Percentiles rank a stretch among this genome's conserved stretches.
Conservation (phyloP, 208 protist species). For the Phytomonas francai region DNA sequence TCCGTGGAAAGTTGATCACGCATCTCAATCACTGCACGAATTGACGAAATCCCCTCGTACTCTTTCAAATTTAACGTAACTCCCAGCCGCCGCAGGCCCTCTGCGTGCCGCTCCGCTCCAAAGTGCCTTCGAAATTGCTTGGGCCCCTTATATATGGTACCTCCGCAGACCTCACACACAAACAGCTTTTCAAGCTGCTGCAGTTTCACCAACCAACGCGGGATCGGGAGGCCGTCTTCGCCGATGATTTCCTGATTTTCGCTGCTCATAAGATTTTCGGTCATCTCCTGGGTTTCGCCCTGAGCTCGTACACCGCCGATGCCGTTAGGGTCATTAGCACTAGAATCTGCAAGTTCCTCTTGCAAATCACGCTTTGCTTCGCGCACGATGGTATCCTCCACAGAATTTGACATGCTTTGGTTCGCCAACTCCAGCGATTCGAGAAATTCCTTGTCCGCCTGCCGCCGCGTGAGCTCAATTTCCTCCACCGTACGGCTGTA, state of each 20-base stretch:
- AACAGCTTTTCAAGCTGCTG: constrained; percentile 82
- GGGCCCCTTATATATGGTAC: constrained; percentile 78
- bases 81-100: constrained; percentile 69
- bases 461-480: constrained; percentile 51
- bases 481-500: constrained; percentile 80
- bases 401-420: constrained; percentile 32
- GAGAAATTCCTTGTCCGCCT: constrained; percentile 55
- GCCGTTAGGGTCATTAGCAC: background rate
- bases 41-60: constrained; percentile 70
- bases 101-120: constrained; percentile 66
- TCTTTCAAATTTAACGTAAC: constrained; percentile 59
- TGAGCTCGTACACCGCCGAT: background rate
- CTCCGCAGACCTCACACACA: constrained; percentile 79
- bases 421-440: constrained; percentile 47
- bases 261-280: background rate
- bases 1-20: constrained; percentile 33
- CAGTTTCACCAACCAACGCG: constrained; percentile 71
- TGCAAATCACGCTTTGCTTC: constrained; percentile 61
- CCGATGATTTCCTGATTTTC: constrained; percentile 45
- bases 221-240: constrained; percentile 70
- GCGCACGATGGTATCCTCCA: constrained; percentile 69
- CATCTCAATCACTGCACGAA: constrained; percentile 73
- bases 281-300: constrained; percentile 1
- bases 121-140: constrained; percentile 86
- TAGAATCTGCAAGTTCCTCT: constrained; percentile 11